Evolutionary conservation across 2,329 filamentous ascomycete species (phyloP), one percentile per base, ranked within the genome.

Genomic region (Lasiodiplodia citricola): DNA sequence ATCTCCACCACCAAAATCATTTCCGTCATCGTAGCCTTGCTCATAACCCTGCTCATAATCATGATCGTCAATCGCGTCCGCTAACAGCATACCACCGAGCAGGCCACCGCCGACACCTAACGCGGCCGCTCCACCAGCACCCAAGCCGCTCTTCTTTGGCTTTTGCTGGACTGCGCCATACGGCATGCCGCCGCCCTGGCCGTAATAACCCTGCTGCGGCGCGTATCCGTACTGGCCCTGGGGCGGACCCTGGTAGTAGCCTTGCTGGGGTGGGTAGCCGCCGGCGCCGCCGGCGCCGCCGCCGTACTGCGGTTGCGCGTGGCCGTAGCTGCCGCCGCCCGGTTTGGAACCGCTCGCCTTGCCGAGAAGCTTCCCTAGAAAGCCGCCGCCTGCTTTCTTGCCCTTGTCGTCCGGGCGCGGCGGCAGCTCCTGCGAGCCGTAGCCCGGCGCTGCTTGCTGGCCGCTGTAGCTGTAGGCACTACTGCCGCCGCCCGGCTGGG

Each of bases 21-120:
- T 75, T 4, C 77, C 77, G 51, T 71, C 71, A 21, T 72, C 74
- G 16, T 68, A 68, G 8, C 62, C 66, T 23, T 68, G 57, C 2
- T 68, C 47, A 21, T 68, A 67, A 6, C 52, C 67, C n/a, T 68
- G 58, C 3, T 66, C 68, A 18, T 69, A 69, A 56, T 75, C 78
- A 72, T 80, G 79, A 55, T 74, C 87, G 68, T 91, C 81, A 63
- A 94, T 84, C 1, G 90, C 90, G 75, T 91, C 84, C 2, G 86
- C 90, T 38, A 97, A 80, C 74, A 97, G 71, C 70, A 88, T 87
- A 67, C 94, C 94, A 73, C 93, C 94, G 1, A 97, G 74, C 76
- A 97, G 76, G 79, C 94, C 94, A 71, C 91, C 94, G 73, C 93
- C 94, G 4, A 92, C 79, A 82, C 94, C 94, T 54, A 97, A 82